Base-by-base conservation (phyloP, 805 yeast genomes). In the Helenozyma baotianmanensis region DNA sequence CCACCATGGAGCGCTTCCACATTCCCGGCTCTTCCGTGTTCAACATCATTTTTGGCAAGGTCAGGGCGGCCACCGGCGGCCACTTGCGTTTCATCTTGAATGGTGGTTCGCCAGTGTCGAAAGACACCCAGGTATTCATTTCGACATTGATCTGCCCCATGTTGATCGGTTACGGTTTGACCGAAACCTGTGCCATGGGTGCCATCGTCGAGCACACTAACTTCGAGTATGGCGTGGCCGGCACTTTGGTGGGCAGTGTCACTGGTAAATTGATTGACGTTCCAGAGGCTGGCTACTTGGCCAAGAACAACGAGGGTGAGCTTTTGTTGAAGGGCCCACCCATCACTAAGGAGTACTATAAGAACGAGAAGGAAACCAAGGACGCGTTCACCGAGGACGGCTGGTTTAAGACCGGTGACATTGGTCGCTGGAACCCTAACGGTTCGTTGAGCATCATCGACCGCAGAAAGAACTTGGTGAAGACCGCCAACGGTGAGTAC, bases 361-460 rank as follows among this genome's bases (percentile, higher is more conserved):
- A 79, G 60, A 89, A 90, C 60, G 80, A 76, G 38, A 70, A 78
- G 54, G 97, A 89, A 64, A 90, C 96, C 13, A 60, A 68, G 29
- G 76, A 61, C 13, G 85, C 94, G 1, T 78, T 83, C 51, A 78
- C 87, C 9, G 83, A 82, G 40, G 89, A 84, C 49, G 94, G 89
- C 15, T 92, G 97, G 97, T 92, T 92, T 70, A 74, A 70, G 56
- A 92, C 97, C 21, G 98, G 98, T 61, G 98, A 92, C 60, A 87
- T 92, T 61, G 96, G 90, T 55, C 88, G 86, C 68, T 87, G 96
- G 95, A 74, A 89, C 26, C 40, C 77, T 17, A 72, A 70, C 44
- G 97, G 97, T 45, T 80, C 78, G 37, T 70, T 92, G 54, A 78
- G 74, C 55, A 70, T 92, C 40, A 84, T 92, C 58, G 98, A 92